A percentile compares a stretch with the other conserved stretches of the same genome.
phyloP scores from a whole-genome alignment of 192 early-diverging fungal species.

The Coemansia sp. region DNA sequence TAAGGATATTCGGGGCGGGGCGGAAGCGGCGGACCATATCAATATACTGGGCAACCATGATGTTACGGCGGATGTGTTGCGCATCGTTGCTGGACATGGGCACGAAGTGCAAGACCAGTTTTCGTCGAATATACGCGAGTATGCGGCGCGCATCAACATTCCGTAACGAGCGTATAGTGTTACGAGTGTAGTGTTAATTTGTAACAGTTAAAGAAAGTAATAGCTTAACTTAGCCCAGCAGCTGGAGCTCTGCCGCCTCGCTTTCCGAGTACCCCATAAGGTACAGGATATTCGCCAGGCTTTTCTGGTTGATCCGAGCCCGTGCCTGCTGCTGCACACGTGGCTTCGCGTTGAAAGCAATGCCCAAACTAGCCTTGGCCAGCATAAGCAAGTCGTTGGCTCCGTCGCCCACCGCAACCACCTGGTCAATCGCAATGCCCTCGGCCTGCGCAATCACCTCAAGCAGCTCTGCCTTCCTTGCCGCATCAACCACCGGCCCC shows the following conservation, averaged over 20 bases:
- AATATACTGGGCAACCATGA: constrained; percentile 83
- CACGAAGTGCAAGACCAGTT: constrained; percentile 41
- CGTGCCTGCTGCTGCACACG: constrained; percentile 89
- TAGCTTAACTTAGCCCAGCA: neutral
- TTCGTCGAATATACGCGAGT: constrained; percentile 48
- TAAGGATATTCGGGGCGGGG: constrained; percentile 72
- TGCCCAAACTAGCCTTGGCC: constrained; percentile 87
- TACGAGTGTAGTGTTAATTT: neutral
- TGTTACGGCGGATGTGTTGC: constrained; percentile 61
- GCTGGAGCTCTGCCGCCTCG: constrained; percentile 65
- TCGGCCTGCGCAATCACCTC: constrained; percentile 96
- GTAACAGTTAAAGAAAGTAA: no score
- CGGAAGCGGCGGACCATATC: constrained; percentile 79
- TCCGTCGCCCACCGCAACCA: constrained; percentile 97
- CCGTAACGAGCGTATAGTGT: neutral
- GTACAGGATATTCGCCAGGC: constrained; percentile 85
- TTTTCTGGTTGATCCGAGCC: constrained; percentile 91
- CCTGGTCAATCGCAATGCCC: constrained; percentile 80
- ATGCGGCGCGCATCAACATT: constrained; percentile 39
- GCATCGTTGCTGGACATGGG: constrained; percentile 56
- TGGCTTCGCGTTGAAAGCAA: constrained; percentile 98
- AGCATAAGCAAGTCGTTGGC: constrained; percentile 98
- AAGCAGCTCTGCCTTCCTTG: constrained; percentile 91
- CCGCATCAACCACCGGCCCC: constrained; percentile 88
- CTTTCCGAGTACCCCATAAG: constrained; percentile 86